Base-by-base conservation (phyloP, 495 filamentous ascomycete genomes). In the Penicillium goetzii region DNA sequence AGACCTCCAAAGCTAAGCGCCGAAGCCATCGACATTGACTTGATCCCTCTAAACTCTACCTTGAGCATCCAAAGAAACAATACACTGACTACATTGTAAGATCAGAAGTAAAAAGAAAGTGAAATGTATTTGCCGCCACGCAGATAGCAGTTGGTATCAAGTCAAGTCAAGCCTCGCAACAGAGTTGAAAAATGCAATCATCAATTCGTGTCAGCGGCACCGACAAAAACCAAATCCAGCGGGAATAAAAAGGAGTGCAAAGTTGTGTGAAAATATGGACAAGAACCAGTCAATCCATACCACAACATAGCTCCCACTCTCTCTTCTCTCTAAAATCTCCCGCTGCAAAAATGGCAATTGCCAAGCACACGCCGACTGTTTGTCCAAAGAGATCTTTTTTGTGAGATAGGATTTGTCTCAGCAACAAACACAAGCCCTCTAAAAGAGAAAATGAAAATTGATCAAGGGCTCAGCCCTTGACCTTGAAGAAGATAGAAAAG, bases 131-230 rank as follows among this genome's bases (percentile, higher is more conserved):
- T 51, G 47, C 47, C 47, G 23, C 47, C 30, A 32, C 15, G 41
- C 41, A 51, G 47, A 51, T 51, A 51, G 47, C 23, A 51, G 25
- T 51, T 63, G 54, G 55, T 63, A 58, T 63, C 60, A 51, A 52
- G 30, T n/a, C 19, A 11, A 58, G 51, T 25, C 40, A 59, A 58
- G 56, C 17, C 33, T 11, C 21, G 6, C 10, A 14, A 30, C 15
- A 52, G 19, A 59, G n/a, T n/a, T n/a, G n/a, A n/a, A 56, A 55
- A 30, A 36, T 21, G 32, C 30, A 28, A 55, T 64, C 58, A 57
- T 60, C 26, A 64, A 64, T 47, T 60, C 57, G 43, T 64, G 57
- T 32, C n/a, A 6, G 40, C 10, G 9, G 19, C 10, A 47, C 41
- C 7, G 0, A 10, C 41, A 43, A n/a, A 30, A 32, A 19, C 36